phyloP scores from a whole-genome alignment of 495 filamentous ascomycete genomes.

The Oidiodendron maius region DNA sequence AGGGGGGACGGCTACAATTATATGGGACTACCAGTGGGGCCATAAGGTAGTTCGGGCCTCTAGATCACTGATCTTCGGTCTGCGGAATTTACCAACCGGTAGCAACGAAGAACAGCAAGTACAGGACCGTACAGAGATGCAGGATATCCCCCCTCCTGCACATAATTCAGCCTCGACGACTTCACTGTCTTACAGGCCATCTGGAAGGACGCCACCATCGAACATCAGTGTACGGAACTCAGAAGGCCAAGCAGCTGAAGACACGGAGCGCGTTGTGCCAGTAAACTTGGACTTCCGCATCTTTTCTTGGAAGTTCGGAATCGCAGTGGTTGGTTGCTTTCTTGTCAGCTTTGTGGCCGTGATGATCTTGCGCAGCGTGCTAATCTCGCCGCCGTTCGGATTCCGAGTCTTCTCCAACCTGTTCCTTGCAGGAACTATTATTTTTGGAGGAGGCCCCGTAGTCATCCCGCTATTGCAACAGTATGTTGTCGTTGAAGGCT shows the following conservation, averaged over 20 bases:
- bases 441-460: conserved; percentile 81
- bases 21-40: conserved; percentile 47
- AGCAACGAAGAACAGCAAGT: neutral
- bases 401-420: conserved; percentile 71
- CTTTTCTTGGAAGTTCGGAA: conserved; percentile 25
- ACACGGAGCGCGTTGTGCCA: neutral
- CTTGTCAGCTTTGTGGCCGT: conserved; percentile 53
- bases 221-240: conserved; percentile 28
- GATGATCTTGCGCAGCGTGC: conserved; percentile 46
- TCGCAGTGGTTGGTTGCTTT: conserved; percentile 44
- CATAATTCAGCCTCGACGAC: neutral
- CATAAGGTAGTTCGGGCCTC: too few species aligned
- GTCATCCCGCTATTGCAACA: conserved; percentile 74
- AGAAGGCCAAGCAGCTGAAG: conserved; percentile 9
- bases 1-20: conserved; percentile 43
- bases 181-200: neutral
- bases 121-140: neutral
- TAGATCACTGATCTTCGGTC: neutral
- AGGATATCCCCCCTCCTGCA: neutral
- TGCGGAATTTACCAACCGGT: neutral
- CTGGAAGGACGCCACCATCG: conserved; percentile 15
- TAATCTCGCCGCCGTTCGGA: conserved; percentile 36
- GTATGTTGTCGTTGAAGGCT: conserved; percentile 64
- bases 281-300: conserved; percentile 1
- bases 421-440: conserved; percentile 79